Evolutionary conservation across 140 eudicot species (phyloP).

Genomic region (Anethum foeniculum): DNA sequence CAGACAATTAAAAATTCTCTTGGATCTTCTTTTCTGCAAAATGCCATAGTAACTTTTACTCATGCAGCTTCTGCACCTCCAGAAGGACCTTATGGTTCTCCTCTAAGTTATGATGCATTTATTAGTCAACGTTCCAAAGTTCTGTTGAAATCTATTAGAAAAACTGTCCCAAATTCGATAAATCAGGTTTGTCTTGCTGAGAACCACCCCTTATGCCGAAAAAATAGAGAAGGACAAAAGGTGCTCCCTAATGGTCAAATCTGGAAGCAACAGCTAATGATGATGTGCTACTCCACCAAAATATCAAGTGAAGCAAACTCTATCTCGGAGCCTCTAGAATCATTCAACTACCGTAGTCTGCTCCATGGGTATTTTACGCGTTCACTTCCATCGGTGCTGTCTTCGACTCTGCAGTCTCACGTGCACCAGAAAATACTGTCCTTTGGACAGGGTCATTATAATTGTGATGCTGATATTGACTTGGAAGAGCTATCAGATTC

Average conservation of each 20-base stretch:
- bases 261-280: slow-evolving; percentile 77
- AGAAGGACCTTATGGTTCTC: slow-evolving; percentile 81
- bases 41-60: slow-evolving; percentile 72
- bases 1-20: slow-evolving; percentile 49
- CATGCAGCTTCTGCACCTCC: slow-evolving; percentile 94
- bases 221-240: slow-evolving; percentile 87
- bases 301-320: slow-evolving; percentile 71
- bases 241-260: slow-evolving; percentile 89
- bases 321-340: slow-evolving; percentile 59
- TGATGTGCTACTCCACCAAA: slow-evolving; percentile 79
- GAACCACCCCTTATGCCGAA: slow-evolving; percentile 78
- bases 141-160: slow-evolving; percentile 77
- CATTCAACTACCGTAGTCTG: slow-evolving; percentile 55
- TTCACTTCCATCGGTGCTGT: slow-evolving; percentile 70
- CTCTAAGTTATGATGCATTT: slow-evolving; percentile 80
- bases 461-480: slow-evolving; percentile 78
- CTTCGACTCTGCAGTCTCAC: slow-evolving; percentile 81
- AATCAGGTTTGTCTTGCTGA: slow-evolving; percentile 82
- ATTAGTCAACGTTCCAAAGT: slow-evolving; percentile 79
- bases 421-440: slow-evolving; percentile 76
- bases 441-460: slow-evolving; percentile 74
- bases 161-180: slow-evolving; percentile 85
- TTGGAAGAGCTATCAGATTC: slow-evolving; percentile 70
- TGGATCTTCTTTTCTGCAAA: slow-evolving; percentile 72
- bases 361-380: slow-evolving; percentile 72